Conservation (phyloP, 331 rosid genomes). For the Malus hybrid region DNA sequence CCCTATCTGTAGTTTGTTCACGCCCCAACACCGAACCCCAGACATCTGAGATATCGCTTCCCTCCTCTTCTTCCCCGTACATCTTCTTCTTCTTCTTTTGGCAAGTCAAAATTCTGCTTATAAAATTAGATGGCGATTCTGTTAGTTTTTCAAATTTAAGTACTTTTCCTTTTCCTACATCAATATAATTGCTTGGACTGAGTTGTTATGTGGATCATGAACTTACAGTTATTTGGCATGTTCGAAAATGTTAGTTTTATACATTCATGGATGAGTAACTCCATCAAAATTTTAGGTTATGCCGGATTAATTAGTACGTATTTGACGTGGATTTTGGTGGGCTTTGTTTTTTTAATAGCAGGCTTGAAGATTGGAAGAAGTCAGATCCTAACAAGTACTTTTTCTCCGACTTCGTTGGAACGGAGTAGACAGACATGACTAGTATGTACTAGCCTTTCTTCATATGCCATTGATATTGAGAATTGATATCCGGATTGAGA, state of each 20-base stretch:
- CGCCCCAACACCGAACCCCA: no score
- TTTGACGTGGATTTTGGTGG: neutral
- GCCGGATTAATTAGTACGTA: neutral
- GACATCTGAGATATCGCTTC: no score
- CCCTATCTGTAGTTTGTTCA: no score
- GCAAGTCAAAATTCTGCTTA: no score
- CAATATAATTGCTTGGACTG: neutral
- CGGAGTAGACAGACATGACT: conserved; percentile 37
- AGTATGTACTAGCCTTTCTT: conserved; percentile 31
- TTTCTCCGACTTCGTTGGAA: conserved; percentile 72
- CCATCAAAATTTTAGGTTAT: neutral
- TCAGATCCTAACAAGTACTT: conserved; percentile 89
- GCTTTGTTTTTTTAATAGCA: conserved; percentile 48
- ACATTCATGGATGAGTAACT: neutral
- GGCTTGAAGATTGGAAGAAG: conserved; percentile 77
- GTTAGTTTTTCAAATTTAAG: no score
- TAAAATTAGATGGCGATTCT: no score
- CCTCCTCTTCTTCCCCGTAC: no score
- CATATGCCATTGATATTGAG: no score
- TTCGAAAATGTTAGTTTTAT: neutral
- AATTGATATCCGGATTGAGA: no score
- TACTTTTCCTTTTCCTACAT: no score
- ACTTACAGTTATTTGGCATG: neutral
- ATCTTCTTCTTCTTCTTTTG: no score
- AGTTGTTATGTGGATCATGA: neutral